These are phyloP conservation scores for Xylariaceae sp. DNA, from an alignment of 2,329 filamentous ascomycete species.

Conservation along the genomic window DNA sequence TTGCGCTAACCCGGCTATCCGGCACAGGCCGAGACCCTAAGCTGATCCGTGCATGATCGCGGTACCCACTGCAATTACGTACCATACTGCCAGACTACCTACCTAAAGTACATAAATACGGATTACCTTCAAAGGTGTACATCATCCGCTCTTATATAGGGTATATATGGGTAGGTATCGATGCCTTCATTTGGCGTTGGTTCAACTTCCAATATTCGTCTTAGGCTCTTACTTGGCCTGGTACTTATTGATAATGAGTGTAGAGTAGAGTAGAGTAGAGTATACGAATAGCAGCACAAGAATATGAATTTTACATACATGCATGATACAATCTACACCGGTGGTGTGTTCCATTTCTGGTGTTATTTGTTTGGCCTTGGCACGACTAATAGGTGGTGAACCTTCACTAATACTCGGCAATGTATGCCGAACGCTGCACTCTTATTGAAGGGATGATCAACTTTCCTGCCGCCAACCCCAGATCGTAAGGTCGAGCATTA, in stretches of 20 bases:
- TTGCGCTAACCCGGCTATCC: constrained; percentile 29
- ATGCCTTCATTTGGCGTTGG: too few species aligned
- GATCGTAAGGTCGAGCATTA: background rate
- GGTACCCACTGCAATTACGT: constrained; percentile 3
- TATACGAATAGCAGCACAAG: too few species aligned
- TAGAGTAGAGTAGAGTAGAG: too few species aligned
- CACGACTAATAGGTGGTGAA: background rate
- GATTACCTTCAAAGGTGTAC: too few species aligned
- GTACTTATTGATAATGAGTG: too few species aligned
- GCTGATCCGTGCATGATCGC: constrained; percentile 15
- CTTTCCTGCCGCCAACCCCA: background rate
- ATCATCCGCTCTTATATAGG: background rate
- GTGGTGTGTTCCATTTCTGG: background rate
- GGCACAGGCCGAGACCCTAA: constrained; percentile 28
- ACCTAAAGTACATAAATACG: too few species aligned
- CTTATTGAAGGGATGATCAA: background rate
- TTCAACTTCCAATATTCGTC: too few species aligned
- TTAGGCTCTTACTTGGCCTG: too few species aligned
- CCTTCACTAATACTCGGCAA: background rate
- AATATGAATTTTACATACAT: too few species aligned
- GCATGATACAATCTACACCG: too few species aligned
- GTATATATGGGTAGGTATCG: too few species aligned
- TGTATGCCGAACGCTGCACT: background rate
- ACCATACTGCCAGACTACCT: constrained; percentile 2
- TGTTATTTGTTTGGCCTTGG: background rate